These are phyloP conservation scores for Tetradesmus lagerheimii DNA, from an alignment of 139 green algal genomes.

Conservation along the genomic window DNA sequence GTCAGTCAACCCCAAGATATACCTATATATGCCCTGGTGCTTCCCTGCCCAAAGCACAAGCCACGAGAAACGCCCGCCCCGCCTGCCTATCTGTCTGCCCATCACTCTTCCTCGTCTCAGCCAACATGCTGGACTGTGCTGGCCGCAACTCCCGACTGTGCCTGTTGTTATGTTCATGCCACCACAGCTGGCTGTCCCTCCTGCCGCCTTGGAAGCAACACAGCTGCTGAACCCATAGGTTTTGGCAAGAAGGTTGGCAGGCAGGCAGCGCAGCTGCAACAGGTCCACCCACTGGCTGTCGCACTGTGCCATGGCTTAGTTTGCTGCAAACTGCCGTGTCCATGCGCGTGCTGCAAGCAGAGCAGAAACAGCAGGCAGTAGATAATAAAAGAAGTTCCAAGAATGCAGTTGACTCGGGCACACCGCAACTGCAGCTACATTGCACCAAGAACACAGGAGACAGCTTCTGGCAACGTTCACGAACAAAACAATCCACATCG, in stretches of 20 bases:
- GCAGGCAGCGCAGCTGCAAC: too few relatives aligned
- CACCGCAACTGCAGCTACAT: not conserved
- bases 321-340: conserved; percentile 32
- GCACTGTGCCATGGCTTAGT: not conserved
- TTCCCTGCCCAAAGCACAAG: too few relatives aligned
- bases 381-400: not conserved
- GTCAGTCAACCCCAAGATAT: not conserved
- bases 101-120: not conserved
- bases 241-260: too few relatives aligned
- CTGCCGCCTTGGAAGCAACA: not conserved
- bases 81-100: not conserved
- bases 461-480: too few relatives aligned
- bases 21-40: too few relatives aligned
- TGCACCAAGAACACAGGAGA: too few relatives aligned
- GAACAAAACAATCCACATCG: too few relatives aligned
- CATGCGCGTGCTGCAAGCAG: conserved; percentile 27
- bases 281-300: not conserved
- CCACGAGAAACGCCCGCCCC: too few relatives aligned
- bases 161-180: not conserved
- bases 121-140: not conserved
- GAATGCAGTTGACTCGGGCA: too few relatives aligned
- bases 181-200: too few relatives aligned
- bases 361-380: not conserved
- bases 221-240: not conserved
- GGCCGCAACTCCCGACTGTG: not conserved